These are phyloP conservation scores for Lactarius indigo DNA, from an alignment of 768 basidiomycete genomes.

Conservation along the genomic window DNA sequence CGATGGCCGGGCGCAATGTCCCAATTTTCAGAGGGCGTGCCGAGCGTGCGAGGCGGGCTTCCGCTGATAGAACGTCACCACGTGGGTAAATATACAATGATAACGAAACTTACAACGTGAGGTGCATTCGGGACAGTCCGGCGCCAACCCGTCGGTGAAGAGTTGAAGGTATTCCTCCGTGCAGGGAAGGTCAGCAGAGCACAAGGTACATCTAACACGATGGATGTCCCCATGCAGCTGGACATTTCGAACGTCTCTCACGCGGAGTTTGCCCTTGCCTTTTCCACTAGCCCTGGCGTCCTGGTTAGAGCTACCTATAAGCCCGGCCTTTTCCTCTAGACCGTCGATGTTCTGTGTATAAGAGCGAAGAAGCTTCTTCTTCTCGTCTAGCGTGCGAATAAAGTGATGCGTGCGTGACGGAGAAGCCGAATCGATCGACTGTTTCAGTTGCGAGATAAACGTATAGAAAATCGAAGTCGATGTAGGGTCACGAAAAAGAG, in stretches of 20 bases:
- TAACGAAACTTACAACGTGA: slow-evolving; percentile 59
- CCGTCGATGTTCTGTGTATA: slow-evolving; percentile 99
- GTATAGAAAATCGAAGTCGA: slow-evolving; percentile 91
- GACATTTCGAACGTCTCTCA: slow-evolving; percentile 78
- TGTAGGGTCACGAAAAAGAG: slow-evolving; percentile 79
- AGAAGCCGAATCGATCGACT: slow-evolving; percentile 70
- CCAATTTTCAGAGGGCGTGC: slow-evolving; percentile 79
- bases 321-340: slow-evolving; percentile 76
- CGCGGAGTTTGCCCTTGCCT: slow-evolving; percentile 64
- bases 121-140: slow-evolving; percentile 84
- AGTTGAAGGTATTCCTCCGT: slow-evolving; percentile 53
- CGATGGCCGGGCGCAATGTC: slow-evolving; percentile 87
- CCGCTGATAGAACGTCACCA: slow-evolving; percentile 41
- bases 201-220: slow-evolving; percentile 82
- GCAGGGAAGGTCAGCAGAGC: slow-evolving; percentile 76
- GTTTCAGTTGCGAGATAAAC: slow-evolving; percentile 89
- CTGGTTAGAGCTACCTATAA: slow-evolving; percentile 62
- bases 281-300: slow-evolving; percentile 50
- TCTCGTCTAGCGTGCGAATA: slow-evolving; percentile 76
- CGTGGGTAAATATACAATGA: slow-evolving; percentile 17
- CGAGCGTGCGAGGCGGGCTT: slow-evolving; percentile 76
- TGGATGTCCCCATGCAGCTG: slow-evolving; percentile 95
- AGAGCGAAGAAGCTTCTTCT: slow-evolving; percentile 79
- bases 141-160: slow-evolving; percentile 70
- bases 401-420: slow-evolving; percentile 89